Percentiles rank a stretch among this genome's conserved stretches.
These are phyloP conservation scores for Kwoniella sp. DNA, from an alignment of 768 basidiomycete genomes.

Conservation along the genomic window DNA sequence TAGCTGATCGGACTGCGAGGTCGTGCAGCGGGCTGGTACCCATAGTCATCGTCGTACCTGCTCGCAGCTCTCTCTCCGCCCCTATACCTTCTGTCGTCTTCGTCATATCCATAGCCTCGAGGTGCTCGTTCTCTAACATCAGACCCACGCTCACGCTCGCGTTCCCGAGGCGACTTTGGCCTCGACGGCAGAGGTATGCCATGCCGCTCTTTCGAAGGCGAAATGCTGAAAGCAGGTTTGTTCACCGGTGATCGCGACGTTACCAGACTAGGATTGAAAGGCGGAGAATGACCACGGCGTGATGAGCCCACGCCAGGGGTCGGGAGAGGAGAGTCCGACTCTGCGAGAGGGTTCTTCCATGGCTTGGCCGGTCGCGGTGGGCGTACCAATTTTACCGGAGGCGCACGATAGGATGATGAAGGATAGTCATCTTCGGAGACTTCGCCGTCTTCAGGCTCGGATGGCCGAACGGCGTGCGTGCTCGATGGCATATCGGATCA, in stretches of 20 bases:
- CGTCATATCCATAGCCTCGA: background rate
- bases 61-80: background rate
- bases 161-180: too few species aligned
- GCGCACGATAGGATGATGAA: background rate
- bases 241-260: background rate
- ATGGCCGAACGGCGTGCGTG: too few species aligned
- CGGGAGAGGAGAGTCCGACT: too few species aligned
- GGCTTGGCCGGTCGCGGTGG: background rate
- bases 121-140: background rate
- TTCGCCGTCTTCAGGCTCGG: slow-evolving; percentile 17
- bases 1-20: too few species aligned
- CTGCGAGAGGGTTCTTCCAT: slow-evolving; percentile 11
- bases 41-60: too few species aligned
- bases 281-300: slow-evolving; percentile 9
- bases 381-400: slow-evolving; percentile 1
- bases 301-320: too few species aligned
- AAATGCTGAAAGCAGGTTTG: too few species aligned
- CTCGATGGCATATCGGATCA: too few species aligned
- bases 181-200: too few species aligned
- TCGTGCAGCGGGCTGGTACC: too few species aligned
- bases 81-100: background rate
- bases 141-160: background rate
- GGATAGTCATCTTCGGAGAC: slow-evolving; percentile 4
- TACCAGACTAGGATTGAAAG: background rate
- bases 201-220: too few species aligned